These are phyloP conservation scores for Dioscorea alata DNA, from an alignment of 106 monocot genomes.

Conservation along the genomic window DNA sequence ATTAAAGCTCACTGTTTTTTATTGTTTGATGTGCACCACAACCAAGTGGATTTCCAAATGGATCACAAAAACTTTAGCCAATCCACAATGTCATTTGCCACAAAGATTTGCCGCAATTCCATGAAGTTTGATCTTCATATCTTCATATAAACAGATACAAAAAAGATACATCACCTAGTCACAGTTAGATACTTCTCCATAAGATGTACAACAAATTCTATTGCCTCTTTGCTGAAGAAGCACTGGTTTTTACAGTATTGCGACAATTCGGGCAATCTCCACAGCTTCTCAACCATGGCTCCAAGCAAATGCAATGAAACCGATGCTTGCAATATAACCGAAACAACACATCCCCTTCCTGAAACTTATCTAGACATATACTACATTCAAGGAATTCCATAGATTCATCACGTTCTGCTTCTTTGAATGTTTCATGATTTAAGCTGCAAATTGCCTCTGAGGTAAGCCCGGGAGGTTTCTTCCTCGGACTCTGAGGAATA, in stretches of 20 bases:
- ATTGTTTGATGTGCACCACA: too few relatives aligned
- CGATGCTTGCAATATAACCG: constrained; percentile 51
- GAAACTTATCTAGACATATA: constrained; percentile 67
- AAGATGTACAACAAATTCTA: background rate
- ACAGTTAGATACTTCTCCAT: too few relatives aligned
- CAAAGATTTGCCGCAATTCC: too few relatives aligned
- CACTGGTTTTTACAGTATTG: constrained; percentile 8
- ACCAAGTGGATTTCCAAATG: too few relatives aligned
- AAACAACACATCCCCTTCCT: constrained; percentile 40
- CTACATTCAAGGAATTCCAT: constrained; percentile 37
- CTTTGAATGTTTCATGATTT: constrained; percentile 36
- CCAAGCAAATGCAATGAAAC: constrained; percentile 58
- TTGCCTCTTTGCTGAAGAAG: background rate
- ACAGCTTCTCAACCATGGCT: constrained; percentile 54
- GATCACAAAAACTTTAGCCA: too few relatives aligned
- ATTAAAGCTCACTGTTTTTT: too few relatives aligned
- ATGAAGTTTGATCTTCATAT: too few relatives aligned
- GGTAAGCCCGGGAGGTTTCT: constrained; percentile 51
- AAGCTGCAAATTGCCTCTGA: constrained; percentile 25
- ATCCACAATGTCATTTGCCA: too few relatives aligned
- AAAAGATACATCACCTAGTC: too few relatives aligned
- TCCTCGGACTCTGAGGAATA: constrained; percentile 1
- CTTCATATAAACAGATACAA: too few relatives aligned
- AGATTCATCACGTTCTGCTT: background rate
- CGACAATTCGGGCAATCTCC: constrained; percentile 90